Evolutionary conservation across 768 basidiomycete genomes (phyloP).

Genomic region (Leccinum arenicola): DNA sequence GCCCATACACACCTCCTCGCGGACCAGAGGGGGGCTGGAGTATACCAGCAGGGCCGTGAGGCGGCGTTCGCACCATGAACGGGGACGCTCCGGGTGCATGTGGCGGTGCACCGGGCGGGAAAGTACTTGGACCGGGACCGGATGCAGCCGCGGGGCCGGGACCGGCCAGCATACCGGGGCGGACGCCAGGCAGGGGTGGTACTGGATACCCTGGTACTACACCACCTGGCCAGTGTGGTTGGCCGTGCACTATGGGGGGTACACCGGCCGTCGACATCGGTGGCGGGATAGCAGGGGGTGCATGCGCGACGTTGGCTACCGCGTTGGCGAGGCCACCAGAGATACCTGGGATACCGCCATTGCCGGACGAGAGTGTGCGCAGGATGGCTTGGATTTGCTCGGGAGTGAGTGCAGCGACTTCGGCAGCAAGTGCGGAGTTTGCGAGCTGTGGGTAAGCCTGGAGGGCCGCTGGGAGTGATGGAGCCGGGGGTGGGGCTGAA

Average conservation of each 20-base stretch:
- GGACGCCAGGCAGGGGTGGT: conserved; percentile 15
- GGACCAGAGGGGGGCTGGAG: conserved; percentile 28
- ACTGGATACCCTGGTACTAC: conserved; percentile 26
- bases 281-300: conserved; percentile 6
- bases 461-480: conserved; percentile 23
- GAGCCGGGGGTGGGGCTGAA: conserved; percentile 11
- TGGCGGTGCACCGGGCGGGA: conserved; percentile 7
- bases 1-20: conserved; percentile 27
- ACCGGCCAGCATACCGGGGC: conserved; percentile 6
- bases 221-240: conserved; percentile 21
- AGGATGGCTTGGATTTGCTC: conserved; percentile 74
- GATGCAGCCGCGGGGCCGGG: background rate
- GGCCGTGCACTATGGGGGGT: conserved; percentile 11
- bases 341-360: conserved; percentile 32
- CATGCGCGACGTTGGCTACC: conserved; percentile 21
- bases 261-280: conserved; percentile 5
- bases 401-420: conserved; percentile 71
- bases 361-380: conserved; percentile 48
- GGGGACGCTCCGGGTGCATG: conserved; percentile 6
- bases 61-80: conserved; percentile 23
- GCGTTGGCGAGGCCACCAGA: conserved; percentile 28
- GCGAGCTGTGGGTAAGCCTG: conserved; percentile 37
- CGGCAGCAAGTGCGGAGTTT: conserved; percentile 58
- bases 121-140: conserved; percentile 1
- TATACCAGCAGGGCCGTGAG: conserved; percentile 12